Base-by-base conservation (phyloP, 495 filamentous ascomycete genomes). In the Podospora didyma region DNA sequence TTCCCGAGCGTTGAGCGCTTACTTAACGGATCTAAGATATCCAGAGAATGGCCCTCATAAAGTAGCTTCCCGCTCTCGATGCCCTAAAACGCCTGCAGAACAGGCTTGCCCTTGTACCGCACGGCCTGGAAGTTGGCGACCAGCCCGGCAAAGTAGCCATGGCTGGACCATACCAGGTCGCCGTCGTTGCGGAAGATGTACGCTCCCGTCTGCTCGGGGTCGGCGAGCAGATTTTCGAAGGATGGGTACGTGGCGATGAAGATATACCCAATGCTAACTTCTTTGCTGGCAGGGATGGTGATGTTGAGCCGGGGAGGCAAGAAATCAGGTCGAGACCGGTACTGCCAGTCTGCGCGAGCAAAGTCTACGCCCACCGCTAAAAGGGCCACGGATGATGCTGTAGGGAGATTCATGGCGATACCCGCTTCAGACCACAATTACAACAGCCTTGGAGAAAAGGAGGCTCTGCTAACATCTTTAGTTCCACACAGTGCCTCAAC, bases 31-130 rank as follows among this genome's bases (percentile, higher is more conserved):
- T 76, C 75, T 51, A 79, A 69, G 62, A 82, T 78, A 46, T 82
- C 78, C 2, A 79, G 68, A 7, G 76, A 72, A 28, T 72, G 71
- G 77, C 81, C 83, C 51, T 82, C 78, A 48, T 83, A 84, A 4
- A 81, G 28, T 28, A 82, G 67, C 46, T 74, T 65, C 47, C 70
- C 74, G 0, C 77, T 79, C 28, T 75, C 73, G 17, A 81, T 68
- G 35, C 76, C 77, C 37, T 79, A 73, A 31, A 80, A 79, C 58
- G 66, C 55, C 57, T 75, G 74, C 11, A 78, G 62, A 1, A 75
- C 63, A 24, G 75, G 70, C 42, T 72, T 59, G 12, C 74, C 75
- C 53, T 72, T 72, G 72, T 73, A 77, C 16, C 65, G 60, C 7
- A 69, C 70, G 49, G 73, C 69, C 20, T 72, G 64, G 35, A 68